phyloP scores from a whole-genome alignment of 257 asterid species.

The Ajuga chamaepitys region DNA sequence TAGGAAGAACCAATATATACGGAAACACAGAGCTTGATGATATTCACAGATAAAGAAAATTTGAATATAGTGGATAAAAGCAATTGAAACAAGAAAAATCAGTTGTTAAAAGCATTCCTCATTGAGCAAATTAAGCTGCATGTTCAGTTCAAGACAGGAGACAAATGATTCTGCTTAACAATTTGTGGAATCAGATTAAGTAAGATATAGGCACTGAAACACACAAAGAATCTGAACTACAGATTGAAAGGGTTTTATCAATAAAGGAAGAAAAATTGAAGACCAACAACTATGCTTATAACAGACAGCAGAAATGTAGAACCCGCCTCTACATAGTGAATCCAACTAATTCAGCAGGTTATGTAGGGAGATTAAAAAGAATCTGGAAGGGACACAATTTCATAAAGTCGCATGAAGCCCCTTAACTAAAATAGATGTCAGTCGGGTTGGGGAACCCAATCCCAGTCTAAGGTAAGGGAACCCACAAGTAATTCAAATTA shows the following conservation, averaged over 20 bases:
- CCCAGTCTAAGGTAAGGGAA: too few relatives aligned
- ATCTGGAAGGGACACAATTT: not conserved
- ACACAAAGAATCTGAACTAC: not conserved
- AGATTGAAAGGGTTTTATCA: not conserved
- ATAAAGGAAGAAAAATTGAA: not conserved
- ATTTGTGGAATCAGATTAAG: not conserved
- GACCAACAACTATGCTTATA: not conserved
- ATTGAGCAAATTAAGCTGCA: not conserved
- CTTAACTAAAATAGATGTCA: too few relatives aligned
- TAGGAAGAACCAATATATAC: not conserved
- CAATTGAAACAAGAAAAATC: not conserved
- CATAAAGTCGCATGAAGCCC: not conserved
- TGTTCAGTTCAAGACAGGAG: not conserved
- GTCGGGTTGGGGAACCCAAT: too few relatives aligned
- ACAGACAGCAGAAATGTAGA: not conserved
- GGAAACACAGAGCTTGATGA: not conserved
- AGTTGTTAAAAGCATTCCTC: not conserved
- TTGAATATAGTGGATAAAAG: not conserved
- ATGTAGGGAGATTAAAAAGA: not conserved
- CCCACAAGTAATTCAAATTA: too few relatives aligned
- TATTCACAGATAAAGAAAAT: not conserved
- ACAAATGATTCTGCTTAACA: not conserved
- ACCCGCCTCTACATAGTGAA: too few relatives aligned
- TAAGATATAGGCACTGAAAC: not conserved
- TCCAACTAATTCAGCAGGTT: too few relatives aligned